Base-by-base conservation (phyloP, 108 stramenopile genomes). In the Asterionellopsis glacialis region DNA sequence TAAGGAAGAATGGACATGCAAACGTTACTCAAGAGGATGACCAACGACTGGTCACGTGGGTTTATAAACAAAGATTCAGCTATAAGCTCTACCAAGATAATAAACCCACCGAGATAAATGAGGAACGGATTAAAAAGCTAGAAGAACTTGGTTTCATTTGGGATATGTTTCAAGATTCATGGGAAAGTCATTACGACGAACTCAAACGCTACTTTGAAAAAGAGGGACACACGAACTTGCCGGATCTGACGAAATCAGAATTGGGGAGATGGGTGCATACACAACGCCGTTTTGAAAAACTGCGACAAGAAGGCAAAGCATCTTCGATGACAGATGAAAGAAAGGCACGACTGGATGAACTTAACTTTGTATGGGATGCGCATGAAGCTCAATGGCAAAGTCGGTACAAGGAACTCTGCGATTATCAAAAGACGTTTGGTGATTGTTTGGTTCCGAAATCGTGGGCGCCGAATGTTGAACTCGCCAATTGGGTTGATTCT, bases 401-500 rank as follows among this genome's bases (percentile, higher is more conserved):
- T 19, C 57, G 69, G 7, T 22, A 63, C 19, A 14, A 57, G 1
- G 41, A 77, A 42, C 57, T 87, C 57, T 27, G 54, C 23, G 23
- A 57, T 13, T 81, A 71, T 45, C 57, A 62, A 51, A 38, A 63
- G 22, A 44, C 63, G 52, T 53, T 77, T 58, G 85, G 85, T 12
- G 13, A 77, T 51, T 68, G 65, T 19, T 58, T 67, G 0, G 85
- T 86, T 0, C 85, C 85, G 0, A 77, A 77, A 56, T 55, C 74
- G 38, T 86, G 76, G 50, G 24, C 59, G 6, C 43, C 26, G 14
- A 77, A 85, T 71, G 75, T 69, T 10, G 43, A 65, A 7, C 57
- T 86, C 1, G 79, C 74, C 44, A 77, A 77, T 48, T 86, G 70
- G 71, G 85, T 86, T 28, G 75, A 71, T 51, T 81, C 76, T 45